Percentiles rank a stretch among this genome's conserved stretches.
Evolutionary conservation across 2,329 filamentous ascomycete species (phyloP).

Genomic region (Atkinsonella hypoxylon): DNA sequence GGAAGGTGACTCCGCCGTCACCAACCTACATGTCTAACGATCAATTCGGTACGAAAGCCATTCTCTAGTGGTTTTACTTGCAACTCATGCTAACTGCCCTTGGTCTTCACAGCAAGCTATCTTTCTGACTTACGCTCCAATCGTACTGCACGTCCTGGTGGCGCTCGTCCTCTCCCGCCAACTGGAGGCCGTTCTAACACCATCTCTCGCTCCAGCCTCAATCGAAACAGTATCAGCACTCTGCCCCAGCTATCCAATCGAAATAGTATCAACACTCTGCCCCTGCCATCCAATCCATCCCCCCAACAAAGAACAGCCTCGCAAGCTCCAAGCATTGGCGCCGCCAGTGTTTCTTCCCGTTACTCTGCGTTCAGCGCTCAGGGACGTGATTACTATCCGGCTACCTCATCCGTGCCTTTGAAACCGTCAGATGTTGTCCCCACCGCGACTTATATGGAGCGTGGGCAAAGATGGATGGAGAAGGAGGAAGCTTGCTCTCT

Average conservation of each 20-base stretch:
- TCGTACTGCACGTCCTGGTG: conserved; percentile 55
- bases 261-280: conserved; percentile 20
- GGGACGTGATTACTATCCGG: conserved; percentile 41
- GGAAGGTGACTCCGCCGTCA: conserved; percentile 49
- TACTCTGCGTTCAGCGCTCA: conserved; percentile 33
- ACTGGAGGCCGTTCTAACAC: conserved; percentile 18
- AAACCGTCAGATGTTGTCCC: conserved; percentile 51
- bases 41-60: conserved; percentile 44
- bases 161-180: conserved; percentile 51
- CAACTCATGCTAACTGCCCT: conserved; percentile 1
- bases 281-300: conserved; percentile 14
- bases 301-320: conserved; percentile 17
- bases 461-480: conserved; percentile 67
- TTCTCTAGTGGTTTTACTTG: no score
- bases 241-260: conserved; percentile 16
- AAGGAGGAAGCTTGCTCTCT: conserved; percentile 64
- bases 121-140: conserved; percentile 59
- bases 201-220: conserved; percentile 16
- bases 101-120: conserved; percentile 45
- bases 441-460: conserved; percentile 59
- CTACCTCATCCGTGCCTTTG: conserved; percentile 29
- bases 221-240: conserved; percentile 20
- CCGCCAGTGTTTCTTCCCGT: conserved; percentile 36
- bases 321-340: conserved; percentile 27
- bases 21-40: conserved; percentile 55